Evolutionary conservation across 2,329 filamentous ascomycete genomes (phyloP).

Genomic region (Arthrobotrys sinensis): DNA sequence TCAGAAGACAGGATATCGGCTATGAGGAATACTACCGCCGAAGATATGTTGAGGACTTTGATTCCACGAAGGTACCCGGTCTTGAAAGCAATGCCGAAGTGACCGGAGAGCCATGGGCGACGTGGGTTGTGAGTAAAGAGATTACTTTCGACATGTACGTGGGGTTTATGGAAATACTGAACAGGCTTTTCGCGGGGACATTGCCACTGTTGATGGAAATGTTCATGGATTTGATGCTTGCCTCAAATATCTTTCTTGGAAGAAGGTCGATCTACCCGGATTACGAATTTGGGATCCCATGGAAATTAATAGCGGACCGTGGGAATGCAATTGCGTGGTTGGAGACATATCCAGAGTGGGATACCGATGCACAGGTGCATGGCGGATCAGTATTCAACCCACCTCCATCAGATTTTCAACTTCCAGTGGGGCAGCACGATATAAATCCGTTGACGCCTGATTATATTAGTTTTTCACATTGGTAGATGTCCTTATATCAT

Average conservation of each 20-base stretch:
- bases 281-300: constrained; percentile 8
- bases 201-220: constrained; percentile 31
- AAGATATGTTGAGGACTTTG: neutral
- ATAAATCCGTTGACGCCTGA: neutral
- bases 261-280: constrained; percentile 17
- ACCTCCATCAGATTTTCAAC: neutral
- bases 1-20: constrained; percentile 14
- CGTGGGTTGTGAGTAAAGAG: neutral
- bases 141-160: constrained; percentile 20
- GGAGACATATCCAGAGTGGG: constrained; percentile 32
- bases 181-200: neutral
- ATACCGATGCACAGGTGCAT: neutral
- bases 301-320: neutral
- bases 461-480: neutral
- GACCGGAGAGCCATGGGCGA: constrained; percentile 1
- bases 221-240: constrained; percentile 16
- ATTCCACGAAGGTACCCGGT: neutral
- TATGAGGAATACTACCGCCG: neutral
- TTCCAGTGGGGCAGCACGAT: neutral
- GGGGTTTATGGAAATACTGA: neutral
- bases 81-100: neutral
- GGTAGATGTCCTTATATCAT: neutral
- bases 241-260: constrained; percentile 25
- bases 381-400: neutral
- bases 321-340: constrained; percentile 15